Percentiles rank a stretch among this genome's conserved stretches.
These are phyloP conservation scores for Lachancea cidri DNA, from an alignment of 805 yeast species.

Conservation along the genomic window DNA sequence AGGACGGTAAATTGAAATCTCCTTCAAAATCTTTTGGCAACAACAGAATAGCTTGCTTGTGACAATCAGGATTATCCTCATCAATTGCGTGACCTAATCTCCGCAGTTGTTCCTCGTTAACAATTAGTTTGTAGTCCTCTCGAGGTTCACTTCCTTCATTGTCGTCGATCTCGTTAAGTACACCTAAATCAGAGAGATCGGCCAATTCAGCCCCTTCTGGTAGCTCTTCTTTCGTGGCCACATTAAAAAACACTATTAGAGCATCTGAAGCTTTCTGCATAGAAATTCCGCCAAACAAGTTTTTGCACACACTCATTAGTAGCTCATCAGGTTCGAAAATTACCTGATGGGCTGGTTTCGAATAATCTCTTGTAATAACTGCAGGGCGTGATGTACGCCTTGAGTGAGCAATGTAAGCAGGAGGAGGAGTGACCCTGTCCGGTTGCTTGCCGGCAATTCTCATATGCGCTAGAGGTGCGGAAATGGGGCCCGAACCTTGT, in stretches of 20 bases:
- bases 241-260: conserved; percentile 18
- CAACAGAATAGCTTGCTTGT: conserved; percentile 26
- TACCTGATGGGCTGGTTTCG: conserved; percentile 6
- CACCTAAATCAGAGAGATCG: conserved; percentile 4
- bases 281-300: conserved; percentile 23
- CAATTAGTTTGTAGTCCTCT: conserved; percentile 18
- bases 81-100: conserved; percentile 16
- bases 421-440: conserved; percentile 1
- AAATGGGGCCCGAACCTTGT: background rate
- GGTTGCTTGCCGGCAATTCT: conserved; percentile 2
- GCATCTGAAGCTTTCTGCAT: conserved; percentile 25
- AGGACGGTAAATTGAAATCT: conserved; percentile 13
- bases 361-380: background rate
- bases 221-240: conserved; percentile 1
- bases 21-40: conserved; percentile 25
- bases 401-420: background rate
- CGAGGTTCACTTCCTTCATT: conserved; percentile 11
- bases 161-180: conserved; percentile 12
- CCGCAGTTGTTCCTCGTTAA: conserved; percentile 22
- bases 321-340: conserved; percentile 29
- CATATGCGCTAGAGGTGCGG: conserved; percentile 4
- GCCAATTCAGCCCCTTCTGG: conserved; percentile 1
- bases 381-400: conserved; percentile 1
- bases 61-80: conserved; percentile 18
- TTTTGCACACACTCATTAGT: conserved; percentile 21